These are phyloP conservation scores for Lentinula boryana DNA, from an alignment of 768 basidiomycete species.

Conservation along the genomic window DNA sequence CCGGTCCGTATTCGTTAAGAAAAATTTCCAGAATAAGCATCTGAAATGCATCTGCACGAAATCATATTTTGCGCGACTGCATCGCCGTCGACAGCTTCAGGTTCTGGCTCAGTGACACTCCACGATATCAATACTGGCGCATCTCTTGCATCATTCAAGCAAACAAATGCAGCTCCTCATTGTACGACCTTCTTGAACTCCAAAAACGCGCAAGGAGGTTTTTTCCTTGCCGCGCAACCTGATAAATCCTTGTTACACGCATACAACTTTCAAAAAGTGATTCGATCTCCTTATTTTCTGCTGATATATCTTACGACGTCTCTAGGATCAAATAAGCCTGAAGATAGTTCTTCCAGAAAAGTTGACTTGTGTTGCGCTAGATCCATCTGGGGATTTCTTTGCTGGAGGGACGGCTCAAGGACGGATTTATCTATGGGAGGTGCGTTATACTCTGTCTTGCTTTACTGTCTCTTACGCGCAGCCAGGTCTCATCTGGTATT, in stretches of 20 bases:
- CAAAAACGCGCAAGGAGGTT: conserved; percentile 68
- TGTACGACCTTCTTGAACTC: conserved; percentile 70
- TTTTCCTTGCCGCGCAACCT: conserved; percentile 78
- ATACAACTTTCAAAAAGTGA: conserved; percentile 91
- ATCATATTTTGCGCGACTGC: conserved; percentile 58
- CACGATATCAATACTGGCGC: conserved; percentile 81
- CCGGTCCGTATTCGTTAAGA: no score
- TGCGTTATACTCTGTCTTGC: conserved; percentile 26
- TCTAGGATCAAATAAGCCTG: conserved; percentile 81
- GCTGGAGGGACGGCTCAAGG: conserved; percentile 88
- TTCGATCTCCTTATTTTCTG: conserved; percentile 7
- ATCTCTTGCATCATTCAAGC: conserved; percentile 83
- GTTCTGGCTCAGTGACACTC: conserved; percentile 60
- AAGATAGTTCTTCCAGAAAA: conserved; percentile 91
- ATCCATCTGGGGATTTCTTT: conserved; percentile 67
- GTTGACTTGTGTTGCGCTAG: conserved; percentile 72
- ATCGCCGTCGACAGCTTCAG: conserved; percentile 37
- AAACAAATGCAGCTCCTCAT: conserved; percentile 58
- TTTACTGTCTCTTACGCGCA: neutral
- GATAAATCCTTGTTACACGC: conserved; percentile 88
- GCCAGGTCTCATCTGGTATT: conserved; percentile 88
- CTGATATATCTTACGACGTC: neutral
- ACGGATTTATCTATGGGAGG: conserved; percentile 96
- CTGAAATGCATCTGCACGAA: conserved; percentile 62
- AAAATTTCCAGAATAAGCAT: neutral